Base-by-base conservation (phyloP, 2,329 filamentous ascomycete species). In the Trichophyton rubrum region DNA sequence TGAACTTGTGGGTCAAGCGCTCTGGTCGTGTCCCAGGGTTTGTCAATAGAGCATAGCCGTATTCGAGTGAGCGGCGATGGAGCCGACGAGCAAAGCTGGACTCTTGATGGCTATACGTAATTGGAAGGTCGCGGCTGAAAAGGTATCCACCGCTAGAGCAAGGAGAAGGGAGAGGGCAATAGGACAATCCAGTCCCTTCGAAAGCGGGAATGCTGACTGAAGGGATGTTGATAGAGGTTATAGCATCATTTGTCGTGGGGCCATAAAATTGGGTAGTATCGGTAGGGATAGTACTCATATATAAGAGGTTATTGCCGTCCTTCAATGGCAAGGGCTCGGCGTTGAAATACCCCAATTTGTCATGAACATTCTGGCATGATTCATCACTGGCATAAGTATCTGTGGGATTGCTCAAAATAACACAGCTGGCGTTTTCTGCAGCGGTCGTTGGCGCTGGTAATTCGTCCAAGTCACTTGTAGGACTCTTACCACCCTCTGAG, bases 71-170 rank as follows among this genome's bases (percentile, higher is more conserved):
- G 60, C 79, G 78, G 45, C 89, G 82, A 57, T 89, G 87, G 7
- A 95, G 76, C 1, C 88, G 82, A 7, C 88, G 82, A 11, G 85
- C 85, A 67, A 95, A 90, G 1, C 81, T 85, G 2, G 79, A 76
- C 70, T 92, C 88, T 47, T 83, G 79, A 61, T 82, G 80, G n/a
- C 84, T 79, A 69, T 86, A 85, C 0, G 83, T 84, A 43, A 66
- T 41, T 22, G 15, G 53, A n/a, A 17, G 9, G 43, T 35, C 27
- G 38, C 13, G 30, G 27, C 24, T 41, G 35, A 57, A 57, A 43
- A 57, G 17, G 8, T 43, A 30, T 3, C 33, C 27, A 43, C 43
- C 56, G 11, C 9, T 33, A 38, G 38, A 41, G 11, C 20, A 35
- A 43, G 27, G 35, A 8, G 55, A 57, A 57, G 55, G 55, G 11